Percentiles rank a stretch among this genome's conserved stretches.
phyloP scores from a whole-genome alignment of 805 yeast species.

The Schizosaccharomyces osmophilus region DNA sequence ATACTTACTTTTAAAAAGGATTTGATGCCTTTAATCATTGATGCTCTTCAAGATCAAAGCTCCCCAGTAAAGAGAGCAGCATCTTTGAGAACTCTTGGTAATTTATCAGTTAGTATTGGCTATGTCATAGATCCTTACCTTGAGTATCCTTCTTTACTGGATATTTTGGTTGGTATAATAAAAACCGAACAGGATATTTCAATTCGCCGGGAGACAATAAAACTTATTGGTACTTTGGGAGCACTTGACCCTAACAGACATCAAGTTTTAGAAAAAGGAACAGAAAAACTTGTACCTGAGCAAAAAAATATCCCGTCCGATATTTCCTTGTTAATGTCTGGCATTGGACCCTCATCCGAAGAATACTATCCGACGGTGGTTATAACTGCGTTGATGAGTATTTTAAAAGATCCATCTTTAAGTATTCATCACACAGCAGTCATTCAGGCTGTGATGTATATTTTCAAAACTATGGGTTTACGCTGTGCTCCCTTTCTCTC shows the following conservation, averaged over 20 bases:
- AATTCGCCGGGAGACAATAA: conserved; percentile 67
- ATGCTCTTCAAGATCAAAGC: conserved; percentile 76
- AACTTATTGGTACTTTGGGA: conserved; percentile 76
- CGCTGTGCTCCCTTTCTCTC: conserved; percentile 76
- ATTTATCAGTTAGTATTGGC: conserved; percentile 71
- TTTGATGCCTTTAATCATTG: conserved; percentile 69
- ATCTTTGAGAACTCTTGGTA: conserved; percentile 69
- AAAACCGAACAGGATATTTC: conserved; percentile 54
- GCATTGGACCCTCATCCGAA: conserved; percentile 71
- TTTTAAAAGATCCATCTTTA: conserved; percentile 62
- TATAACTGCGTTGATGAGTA: conserved; percentile 57
- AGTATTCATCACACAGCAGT: conserved; percentile 74
- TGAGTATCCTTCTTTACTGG: conserved; percentile 74
- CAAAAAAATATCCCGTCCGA: conserved; percentile 80
- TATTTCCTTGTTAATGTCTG: conserved; percentile 71
- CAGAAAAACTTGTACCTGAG: conserved; percentile 23
- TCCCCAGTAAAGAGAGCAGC: conserved; percentile 74
- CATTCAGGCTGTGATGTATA: conserved; percentile 79
- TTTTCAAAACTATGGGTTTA: conserved; percentile 68
- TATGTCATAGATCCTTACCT: conserved; percentile 82
- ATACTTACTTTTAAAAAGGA: conserved; percentile 45
- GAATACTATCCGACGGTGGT: conserved; percentile 93
- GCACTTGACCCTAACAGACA: conserved; percentile 93
- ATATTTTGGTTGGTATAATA: conserved; percentile 55
- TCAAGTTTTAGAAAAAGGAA: conserved; percentile 64